These are phyloP conservation scores for Nemania sp. DNA, from an alignment of 2,329 filamentous ascomycete genomes.

Conservation along the genomic window DNA sequence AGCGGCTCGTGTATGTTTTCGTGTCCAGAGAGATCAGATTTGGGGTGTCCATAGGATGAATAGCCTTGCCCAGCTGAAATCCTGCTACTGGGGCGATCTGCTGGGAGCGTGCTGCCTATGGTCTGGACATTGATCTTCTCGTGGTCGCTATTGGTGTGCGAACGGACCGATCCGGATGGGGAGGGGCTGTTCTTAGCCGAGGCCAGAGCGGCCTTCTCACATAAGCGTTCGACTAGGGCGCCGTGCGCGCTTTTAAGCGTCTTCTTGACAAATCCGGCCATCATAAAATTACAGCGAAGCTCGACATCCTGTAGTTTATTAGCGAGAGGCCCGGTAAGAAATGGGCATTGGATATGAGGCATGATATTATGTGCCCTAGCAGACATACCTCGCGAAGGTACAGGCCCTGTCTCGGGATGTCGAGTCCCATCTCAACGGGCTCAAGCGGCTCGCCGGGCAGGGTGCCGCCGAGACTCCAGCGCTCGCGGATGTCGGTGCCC, in stretches of 20 bases:
- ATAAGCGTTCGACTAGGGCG: slow-evolving; percentile 67
- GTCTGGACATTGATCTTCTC: neutral
- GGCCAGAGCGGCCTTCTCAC: slow-evolving; percentile 48
- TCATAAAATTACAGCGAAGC: slow-evolving; percentile 76
- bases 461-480: slow-evolving; percentile 75
- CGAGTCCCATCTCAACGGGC: slow-evolving; percentile 66
- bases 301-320: slow-evolving; percentile 75
- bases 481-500: slow-evolving; percentile 76
- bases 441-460: slow-evolving; percentile 70
- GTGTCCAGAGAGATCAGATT: too few species aligned
- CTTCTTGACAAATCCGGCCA: slow-evolving; percentile 78
- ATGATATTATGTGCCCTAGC: too few species aligned
- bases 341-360: too few species aligned
- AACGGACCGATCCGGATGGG: slow-evolving; percentile 2
- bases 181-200: neutral
- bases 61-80: neutral
- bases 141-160: neutral
- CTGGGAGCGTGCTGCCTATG: neutral
- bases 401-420: slow-evolving; percentile 67
- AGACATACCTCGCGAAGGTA: slow-evolving; percentile 73
- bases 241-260: slow-evolving; percentile 78
- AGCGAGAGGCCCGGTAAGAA: too few species aligned
- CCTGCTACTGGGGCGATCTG: neutral
- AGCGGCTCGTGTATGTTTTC: neutral
- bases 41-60: too few species aligned